Conservation (phyloP, 805 yeast species). For the Kluyveromyces starmeri region DNA sequence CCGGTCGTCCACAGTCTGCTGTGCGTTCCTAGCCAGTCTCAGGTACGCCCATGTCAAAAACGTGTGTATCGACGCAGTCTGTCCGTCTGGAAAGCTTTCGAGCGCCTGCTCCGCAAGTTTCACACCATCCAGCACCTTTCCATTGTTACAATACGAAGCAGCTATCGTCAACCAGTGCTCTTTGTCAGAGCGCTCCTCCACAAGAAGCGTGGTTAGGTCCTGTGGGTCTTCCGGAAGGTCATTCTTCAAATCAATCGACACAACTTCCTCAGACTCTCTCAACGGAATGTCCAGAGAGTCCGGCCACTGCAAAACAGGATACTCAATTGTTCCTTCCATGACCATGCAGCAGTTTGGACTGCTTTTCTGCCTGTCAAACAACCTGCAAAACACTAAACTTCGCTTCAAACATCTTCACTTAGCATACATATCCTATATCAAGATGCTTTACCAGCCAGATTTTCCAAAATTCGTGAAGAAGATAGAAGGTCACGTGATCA, state of each 20-base stretch:
- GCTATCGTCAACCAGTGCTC: constrained; percentile 84
- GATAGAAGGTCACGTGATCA: too few species aligned
- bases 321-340: constrained; percentile 10
- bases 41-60: constrained; percentile 69
- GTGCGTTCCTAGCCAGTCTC: constrained; percentile 32
- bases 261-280: constrained; percentile 70
- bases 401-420: too few species aligned
- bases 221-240: constrained; percentile 87
- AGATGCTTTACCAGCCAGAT: too few species aligned
- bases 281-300: constrained; percentile 52
- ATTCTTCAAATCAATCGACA: constrained; percentile 67
- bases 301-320: constrained; percentile 28
- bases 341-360: not conserved
- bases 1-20: constrained; percentile 16
- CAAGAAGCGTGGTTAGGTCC: constrained; percentile 69
- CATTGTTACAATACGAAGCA: constrained; percentile 62
- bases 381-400: too few species aligned
- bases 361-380: too few species aligned
- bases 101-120: constrained; percentile 57
- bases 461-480: too few species aligned
- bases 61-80: constrained; percentile 46
- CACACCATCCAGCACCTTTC: constrained; percentile 50
- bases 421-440: too few species aligned
- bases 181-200: constrained; percentile 67
- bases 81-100: constrained; percentile 26